These are phyloP conservation scores for Lasiodiplodia theobromae DNA, from an alignment of 2,329 filamentous ascomycete genomes.

Conservation along the genomic window DNA sequence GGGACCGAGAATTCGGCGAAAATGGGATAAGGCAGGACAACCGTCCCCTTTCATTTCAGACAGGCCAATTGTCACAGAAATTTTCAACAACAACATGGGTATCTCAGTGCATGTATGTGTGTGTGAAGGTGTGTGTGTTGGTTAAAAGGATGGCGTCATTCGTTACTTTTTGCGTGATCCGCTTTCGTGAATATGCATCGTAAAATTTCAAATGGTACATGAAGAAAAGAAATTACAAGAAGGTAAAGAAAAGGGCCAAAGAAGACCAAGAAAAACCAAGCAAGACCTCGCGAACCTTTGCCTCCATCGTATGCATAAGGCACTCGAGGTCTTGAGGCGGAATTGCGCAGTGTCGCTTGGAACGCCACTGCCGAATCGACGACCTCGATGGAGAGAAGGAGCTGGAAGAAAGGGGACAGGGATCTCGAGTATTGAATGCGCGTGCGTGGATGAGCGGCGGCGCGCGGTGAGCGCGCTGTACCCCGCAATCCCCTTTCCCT, in stretches of 20 bases:
- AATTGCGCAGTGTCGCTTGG: constrained; percentile 12
- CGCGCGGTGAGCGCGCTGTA: constrained; percentile 19
- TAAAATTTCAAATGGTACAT: background rate
- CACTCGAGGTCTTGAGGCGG: background rate
- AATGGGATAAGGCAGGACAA: background rate
- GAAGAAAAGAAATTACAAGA: background rate
- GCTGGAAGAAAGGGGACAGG: constrained; percentile 1
- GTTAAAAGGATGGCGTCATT: background rate
- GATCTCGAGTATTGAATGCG: constrained; percentile 8
- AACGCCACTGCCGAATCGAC: constrained; percentile 20
- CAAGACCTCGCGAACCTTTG: background rate
- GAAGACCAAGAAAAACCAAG: background rate
- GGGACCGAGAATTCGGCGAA: background rate
- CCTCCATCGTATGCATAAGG: background rate
- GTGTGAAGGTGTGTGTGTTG: background rate
- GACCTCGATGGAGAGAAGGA: background rate
- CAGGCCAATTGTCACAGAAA: background rate
- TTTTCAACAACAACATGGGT: background rate
- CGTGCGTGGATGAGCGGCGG: background rate
- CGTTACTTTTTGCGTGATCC: constrained; percentile 9
- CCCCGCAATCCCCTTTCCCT: constrained; percentile 21
- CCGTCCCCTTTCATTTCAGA: constrained; percentile 5
- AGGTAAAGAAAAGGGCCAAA: background rate
- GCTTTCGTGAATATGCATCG: background rate
- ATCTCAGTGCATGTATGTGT: background rate